Base-by-base conservation (phyloP, 2,329 filamentous ascomycete genomes). In the Phaeomoniella chlamydospora region DNA sequence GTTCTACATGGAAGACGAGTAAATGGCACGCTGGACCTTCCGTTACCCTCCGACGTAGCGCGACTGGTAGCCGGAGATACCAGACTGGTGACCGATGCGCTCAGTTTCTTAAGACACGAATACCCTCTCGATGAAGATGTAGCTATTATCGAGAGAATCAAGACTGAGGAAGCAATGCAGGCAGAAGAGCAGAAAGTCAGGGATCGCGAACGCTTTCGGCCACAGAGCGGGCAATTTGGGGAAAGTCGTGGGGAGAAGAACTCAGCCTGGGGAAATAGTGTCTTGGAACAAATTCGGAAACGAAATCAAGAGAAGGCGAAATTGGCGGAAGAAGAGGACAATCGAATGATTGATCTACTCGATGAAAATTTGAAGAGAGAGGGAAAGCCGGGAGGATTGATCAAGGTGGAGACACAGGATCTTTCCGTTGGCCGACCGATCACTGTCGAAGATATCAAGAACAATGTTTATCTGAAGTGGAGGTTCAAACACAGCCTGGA, bases 51-150 rank as follows among this genome's bases (percentile, higher is more conserved):
- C 16, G 58, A 64, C 35, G 51, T 63, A 19, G 48, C 45, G 34
- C 45, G 47, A n/a, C 40, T 47, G 10, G 45, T 56, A 14, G 19
- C 31, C 4, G 31, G 40, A 31, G 43, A 43, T 34, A 51, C 49
- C 14, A 41, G 54, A 16, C 43, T 50, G 14, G 50, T 54, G 19
- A 47, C 62, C 6, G 49, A 56, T 26, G 46, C 43, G 11, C 42
- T 67, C 26, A 38, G 52, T 30, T 67, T 59, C 54, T 49, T 67
- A 4, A 58, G 63, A 12, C 39, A 41, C 14, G 53, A 56, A 11
- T 56, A 61, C 18, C 59, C 62, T 0, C 38, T 66, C 10, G 62
- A 67, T 15, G 63, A 67, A 43, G 63, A 67, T 43, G 60, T 59
- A 4, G 62, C 62, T 2, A 65, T 67, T n/a, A 34, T 65, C 13